Percentiles rank a stretch among this genome's conserved stretches.
These are phyloP conservation scores for Draba incana DNA, from an alignment of 345 rosid genomes.

Conservation along the genomic window DNA sequence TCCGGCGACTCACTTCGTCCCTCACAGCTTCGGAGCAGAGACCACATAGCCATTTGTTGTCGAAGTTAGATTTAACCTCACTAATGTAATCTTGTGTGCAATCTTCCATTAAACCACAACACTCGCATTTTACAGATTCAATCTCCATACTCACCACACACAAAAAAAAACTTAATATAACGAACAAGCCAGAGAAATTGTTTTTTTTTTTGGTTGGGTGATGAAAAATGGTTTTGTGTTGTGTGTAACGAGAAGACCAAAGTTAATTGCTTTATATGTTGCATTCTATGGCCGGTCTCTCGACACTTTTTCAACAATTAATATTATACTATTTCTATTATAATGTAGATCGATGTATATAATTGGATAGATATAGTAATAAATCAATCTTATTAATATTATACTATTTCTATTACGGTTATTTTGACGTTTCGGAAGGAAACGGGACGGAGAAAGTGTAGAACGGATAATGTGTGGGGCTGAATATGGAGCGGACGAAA, in stretches of 20 bases:
- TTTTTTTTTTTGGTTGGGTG: slow-evolving; percentile 16
- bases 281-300: slow-evolving; percentile 33
- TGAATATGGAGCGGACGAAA: too few relatives aligned
- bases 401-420: too few relatives aligned
- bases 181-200: not conserved
- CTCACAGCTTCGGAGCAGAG: slow-evolving; percentile 92
- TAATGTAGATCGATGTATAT: not conserved
- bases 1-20: slow-evolving; percentile 69
- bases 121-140: slow-evolving; percentile 86
- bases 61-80: slow-evolving; percentile 78
- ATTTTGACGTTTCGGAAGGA: not conserved
- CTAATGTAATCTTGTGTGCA: slow-evolving; percentile 84
- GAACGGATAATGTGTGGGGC: too few relatives aligned
- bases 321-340: slow-evolving; percentile 13
- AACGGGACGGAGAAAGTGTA: too few relatives aligned
- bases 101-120: slow-evolving; percentile 91
- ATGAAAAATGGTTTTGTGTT: slow-evolving; percentile 35
- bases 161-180: not conserved
- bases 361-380: slow-evolving; percentile 26
- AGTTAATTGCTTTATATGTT: slow-evolving; percentile 37
- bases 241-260: slow-evolving; percentile 23
- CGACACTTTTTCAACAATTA: slow-evolving; percentile 30
- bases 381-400: slow-evolving; percentile 16
- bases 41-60: slow-evolving; percentile 96
- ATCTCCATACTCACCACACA: slow-evolving; percentile 61